Evolutionary conservation across 179 eudicot species (phyloP), one percentile per base, ranked within the genome.

Genomic region (Drosera spatulata): DNA sequence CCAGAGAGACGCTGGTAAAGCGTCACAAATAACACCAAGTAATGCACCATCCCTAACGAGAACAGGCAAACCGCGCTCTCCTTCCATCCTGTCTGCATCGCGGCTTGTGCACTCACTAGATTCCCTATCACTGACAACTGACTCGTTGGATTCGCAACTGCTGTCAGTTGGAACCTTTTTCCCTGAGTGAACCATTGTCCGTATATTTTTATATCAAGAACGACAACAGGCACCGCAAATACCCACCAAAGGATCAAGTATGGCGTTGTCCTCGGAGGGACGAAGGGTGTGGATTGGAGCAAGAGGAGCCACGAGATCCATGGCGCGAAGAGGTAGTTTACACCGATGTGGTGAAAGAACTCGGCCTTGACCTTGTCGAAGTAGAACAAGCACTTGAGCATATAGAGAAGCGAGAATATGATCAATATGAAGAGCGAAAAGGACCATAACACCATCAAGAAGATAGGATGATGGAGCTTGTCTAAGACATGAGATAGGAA

Each of bases 11-110:
- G 75, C 48, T 81, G 86, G 39, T 81, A 81, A 39, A 81, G 70
- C 0, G 86, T 81, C n/a, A 81, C 86, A 66, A 85, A 85, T 22
- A 85, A 53, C 41, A 85, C 88, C 66, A 82, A 68, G 58, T 85
- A 85, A 59, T 85, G 91, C 7, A 59, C 71, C 81, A 82, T 71
- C 39, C 91, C 85, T 7, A 82, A n/a, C 3, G 85, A 72, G 39
- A 82, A 85, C 61, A 85, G 61, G 50, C 66, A 73, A 53, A 85
- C 49, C 1, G 72, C 82, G 3, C 70, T 46, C 70, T 85, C 87
- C 5, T n/a, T 14, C 80, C 83, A 76, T 41, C 85, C 91, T 77
- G 80, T 75, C 7, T 50, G 55, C 3, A 75, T 64, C 6, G 78
- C 83, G 0, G 72, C 75, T 70, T 75, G 56, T 0, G 91, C 82